A percentile compares a stretch with the other conserved stretches of the same genome.
Evolutionary conservation across 768 basidiomycete species (phyloP).

Genomic region (Amanita rimosa): DNA sequence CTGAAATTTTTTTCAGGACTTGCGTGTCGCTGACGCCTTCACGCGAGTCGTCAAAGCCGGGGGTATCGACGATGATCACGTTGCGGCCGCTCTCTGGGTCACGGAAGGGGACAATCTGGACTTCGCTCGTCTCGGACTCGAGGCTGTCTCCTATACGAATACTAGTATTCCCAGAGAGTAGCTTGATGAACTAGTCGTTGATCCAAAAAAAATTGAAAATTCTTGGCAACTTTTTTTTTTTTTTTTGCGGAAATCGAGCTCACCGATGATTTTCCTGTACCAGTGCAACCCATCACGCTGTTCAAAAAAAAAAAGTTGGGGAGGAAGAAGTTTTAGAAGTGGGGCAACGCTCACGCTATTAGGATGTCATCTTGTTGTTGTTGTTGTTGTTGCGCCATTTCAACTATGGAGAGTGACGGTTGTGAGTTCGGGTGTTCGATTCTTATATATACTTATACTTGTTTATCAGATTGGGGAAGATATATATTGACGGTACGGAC

Average conservation of each 20-base stretch:
- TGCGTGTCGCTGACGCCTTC: not conserved
- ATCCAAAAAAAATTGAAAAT: too few species aligned
- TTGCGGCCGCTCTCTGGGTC: not conserved
- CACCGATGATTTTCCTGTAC: not conserved
- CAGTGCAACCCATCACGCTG: not conserved
- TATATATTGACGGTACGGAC: too few species aligned
- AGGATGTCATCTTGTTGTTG: not conserved
- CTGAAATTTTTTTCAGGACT: not conserved
- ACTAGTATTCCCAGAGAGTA: not conserved
- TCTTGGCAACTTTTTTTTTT: too few species aligned
- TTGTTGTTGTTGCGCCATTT: not conserved
- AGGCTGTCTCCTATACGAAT: not conserved
- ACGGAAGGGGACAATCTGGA: not conserved
- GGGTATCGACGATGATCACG: not conserved
- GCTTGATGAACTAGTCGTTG: not conserved
- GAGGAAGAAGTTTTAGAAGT: too few species aligned
- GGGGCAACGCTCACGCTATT: not conserved
- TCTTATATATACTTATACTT: too few species aligned
- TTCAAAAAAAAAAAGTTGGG: too few species aligned
- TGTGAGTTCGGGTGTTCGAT: too few species aligned
- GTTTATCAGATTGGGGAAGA: too few species aligned
- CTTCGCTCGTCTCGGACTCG: not conserved
- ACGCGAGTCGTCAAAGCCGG: too few species aligned
- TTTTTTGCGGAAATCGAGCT: not conserved
- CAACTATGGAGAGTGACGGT: too few species aligned